phyloP scores from a whole-genome alignment of 257 asterid species.

The Catharanthus roseus region DNA sequence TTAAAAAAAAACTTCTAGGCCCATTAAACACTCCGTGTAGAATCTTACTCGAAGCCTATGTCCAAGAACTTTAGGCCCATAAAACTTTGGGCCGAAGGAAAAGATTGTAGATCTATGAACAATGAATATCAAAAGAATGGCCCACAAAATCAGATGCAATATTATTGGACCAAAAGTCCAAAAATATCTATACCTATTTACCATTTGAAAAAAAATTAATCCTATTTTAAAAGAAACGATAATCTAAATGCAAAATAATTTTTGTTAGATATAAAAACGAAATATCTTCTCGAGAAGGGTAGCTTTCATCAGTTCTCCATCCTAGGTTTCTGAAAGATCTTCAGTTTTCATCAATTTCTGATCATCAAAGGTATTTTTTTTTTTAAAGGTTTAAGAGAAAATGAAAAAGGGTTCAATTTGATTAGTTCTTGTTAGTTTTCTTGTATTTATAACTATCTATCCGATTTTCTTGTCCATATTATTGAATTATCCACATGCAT shows the following conservation, averaged over 20 bases:
- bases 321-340: constrained; percentile 9
- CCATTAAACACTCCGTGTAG: too few species aligned
- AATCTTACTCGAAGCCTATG: too few species aligned
- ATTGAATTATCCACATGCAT: constrained; percentile 30
- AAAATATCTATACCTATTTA: too few species aligned
- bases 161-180: too few species aligned
- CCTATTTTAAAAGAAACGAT: neutral
- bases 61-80: too few species aligned
- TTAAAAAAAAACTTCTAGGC: too few species aligned
- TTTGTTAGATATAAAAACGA: neutral
- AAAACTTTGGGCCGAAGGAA: too few species aligned
- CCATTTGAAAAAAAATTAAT: neutral
- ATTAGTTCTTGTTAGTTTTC: constrained; percentile 9
- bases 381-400: constrained; percentile 6
- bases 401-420: neutral
- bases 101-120: too few species aligned
- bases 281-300: neutral
- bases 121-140: too few species aligned
- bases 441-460: neutral
- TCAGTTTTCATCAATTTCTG: constrained; percentile 17
- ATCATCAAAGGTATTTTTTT: constrained; percentile 17
- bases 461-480: constrained; percentile 29
- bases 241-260: neutral
- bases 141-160: too few species aligned
- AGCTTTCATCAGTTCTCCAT: neutral